These are phyloP conservation scores for Amanita fuliginea DNA, from an alignment of 768 basidiomycete genomes.

Conservation along the genomic window DNA sequence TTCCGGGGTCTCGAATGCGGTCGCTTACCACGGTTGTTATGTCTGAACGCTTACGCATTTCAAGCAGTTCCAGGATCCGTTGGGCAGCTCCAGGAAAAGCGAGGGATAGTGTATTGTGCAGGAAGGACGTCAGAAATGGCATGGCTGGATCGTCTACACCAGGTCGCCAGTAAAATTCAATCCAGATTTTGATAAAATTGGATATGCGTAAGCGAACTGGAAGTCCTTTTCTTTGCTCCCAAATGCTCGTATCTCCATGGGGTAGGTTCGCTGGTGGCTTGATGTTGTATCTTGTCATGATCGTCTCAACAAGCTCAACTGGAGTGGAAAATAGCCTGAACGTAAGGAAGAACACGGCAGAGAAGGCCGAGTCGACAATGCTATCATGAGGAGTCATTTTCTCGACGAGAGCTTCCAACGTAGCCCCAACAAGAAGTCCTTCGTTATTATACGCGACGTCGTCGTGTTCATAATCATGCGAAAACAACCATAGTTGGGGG, in stretches of 20 bases:
- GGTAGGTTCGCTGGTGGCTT: constrained; percentile 48
- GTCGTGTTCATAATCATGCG: constrained; percentile 71
- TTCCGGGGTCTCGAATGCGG: constrained; percentile 62
- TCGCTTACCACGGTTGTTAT: constrained; percentile 49
- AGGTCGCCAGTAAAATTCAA: constrained; percentile 84
- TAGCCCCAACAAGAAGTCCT: constrained; percentile 84
- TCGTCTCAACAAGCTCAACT: constrained; percentile 56
- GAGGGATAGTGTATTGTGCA: constrained; percentile 43
- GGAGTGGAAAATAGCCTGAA: constrained; percentile 89
- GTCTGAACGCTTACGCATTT: constrained; percentile 37
- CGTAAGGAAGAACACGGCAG: constrained; percentile 88
- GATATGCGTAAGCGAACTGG: constrained; percentile 87
- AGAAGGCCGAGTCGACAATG: constrained; percentile 79
- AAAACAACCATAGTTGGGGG: constrained; percentile 41
- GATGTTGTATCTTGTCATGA: constrained; percentile 80
- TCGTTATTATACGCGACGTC: constrained; percentile 90
- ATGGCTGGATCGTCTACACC: constrained; percentile 60
- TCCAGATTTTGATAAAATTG: constrained; percentile 91
- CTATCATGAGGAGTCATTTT: constrained; percentile 95
- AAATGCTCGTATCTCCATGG: constrained; percentile 52
- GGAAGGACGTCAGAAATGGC: constrained; percentile 46
- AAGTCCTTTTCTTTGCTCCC: constrained; percentile 82
- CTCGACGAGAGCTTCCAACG: constrained; percentile 82
- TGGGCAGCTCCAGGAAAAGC: constrained; percentile 63
- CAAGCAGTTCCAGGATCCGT: constrained; percentile 61